These are phyloP conservation scores for Porodaedalea pini DNA, from an alignment of 1,284 basidiomycete species.

Conservation along the genomic window DNA sequence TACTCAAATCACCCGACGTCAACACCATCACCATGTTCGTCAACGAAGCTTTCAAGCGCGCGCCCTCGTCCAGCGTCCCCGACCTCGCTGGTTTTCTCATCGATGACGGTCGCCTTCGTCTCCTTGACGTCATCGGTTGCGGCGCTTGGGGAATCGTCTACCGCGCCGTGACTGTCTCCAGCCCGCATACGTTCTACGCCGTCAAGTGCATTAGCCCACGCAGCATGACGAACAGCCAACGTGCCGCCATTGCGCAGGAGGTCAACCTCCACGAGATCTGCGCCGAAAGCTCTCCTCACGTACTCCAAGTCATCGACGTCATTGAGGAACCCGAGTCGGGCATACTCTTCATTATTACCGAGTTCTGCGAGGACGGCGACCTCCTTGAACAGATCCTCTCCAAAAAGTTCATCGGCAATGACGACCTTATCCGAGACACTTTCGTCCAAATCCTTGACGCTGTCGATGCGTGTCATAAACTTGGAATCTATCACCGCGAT, in stretches of 20 bases:
- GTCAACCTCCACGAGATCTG: constrained; percentile 47
- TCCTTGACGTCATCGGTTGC: constrained; percentile 59
- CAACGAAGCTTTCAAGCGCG: background rate
- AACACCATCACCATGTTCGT: background rate
- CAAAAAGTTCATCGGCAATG: constrained; percentile 72
- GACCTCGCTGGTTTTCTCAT: constrained; percentile 36
- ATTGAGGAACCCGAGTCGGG: constrained; percentile 43
- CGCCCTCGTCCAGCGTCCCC: constrained; percentile 3
- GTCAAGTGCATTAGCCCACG: constrained; percentile 45
- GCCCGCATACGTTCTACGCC: constrained; percentile 65
- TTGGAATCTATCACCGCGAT: constrained; percentile 95
- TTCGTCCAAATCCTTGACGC: constrained; percentile 94
- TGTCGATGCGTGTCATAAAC: constrained; percentile 82
- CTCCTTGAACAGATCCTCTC: constrained; percentile 85
- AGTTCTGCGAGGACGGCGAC: constrained; percentile 84
- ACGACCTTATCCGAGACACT: constrained; percentile 79
- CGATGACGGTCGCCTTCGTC: constrained; percentile 73
- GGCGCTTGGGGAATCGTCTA: constrained; percentile 98
- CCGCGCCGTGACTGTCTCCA: constrained; percentile 70
- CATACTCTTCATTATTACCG: constrained; percentile 62
- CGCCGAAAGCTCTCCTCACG: constrained; percentile 45
- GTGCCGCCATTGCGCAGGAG: constrained; percentile 46
- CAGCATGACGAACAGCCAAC: constrained; percentile 30
- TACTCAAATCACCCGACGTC: background rate
- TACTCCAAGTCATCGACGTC: constrained; percentile 62